These are phyloP conservation scores for Secale cereale DNA, from an alignment of 176 grass and related monocot species.

Conservation along the genomic window DNA sequence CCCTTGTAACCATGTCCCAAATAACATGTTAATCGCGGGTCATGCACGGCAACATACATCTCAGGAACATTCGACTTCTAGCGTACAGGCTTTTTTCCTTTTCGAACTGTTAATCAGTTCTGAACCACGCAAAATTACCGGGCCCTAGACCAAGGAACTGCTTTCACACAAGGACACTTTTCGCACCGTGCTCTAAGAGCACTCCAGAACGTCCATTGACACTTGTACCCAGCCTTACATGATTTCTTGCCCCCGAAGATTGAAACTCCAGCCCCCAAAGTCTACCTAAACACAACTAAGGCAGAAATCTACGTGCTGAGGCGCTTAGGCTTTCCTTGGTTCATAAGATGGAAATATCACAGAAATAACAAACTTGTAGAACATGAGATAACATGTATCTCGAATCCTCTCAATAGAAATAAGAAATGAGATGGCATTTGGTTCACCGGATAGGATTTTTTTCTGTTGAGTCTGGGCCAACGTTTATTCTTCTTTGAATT, in stretches of 20 bases:
- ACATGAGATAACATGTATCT: too few species aligned
- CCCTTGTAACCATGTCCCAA: too few species aligned
- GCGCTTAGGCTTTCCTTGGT: too few species aligned
- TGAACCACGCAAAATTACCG: neutral
- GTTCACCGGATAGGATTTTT: too few species aligned
- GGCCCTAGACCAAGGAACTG: neutral
- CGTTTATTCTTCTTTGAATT: too few species aligned
- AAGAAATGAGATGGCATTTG: too few species aligned
- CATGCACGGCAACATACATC: neutral
- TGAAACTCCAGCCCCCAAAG: neutral
- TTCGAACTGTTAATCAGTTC: neutral
- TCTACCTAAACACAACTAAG: neutral
- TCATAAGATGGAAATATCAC: too few species aligned
- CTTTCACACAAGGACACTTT: neutral
- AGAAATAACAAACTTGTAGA: too few species aligned
- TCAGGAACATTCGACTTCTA: neutral
- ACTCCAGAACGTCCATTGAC: conserved; percentile 4
- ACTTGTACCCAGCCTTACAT: neutral
- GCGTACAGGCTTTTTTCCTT: neutral
- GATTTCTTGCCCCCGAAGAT: conserved; percentile 30
- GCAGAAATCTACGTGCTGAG: too few species aligned
- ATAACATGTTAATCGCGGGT: too few species aligned
- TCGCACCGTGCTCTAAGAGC: neutral
- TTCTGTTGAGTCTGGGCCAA: too few species aligned
- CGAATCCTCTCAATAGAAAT: too few species aligned